Percentiles rank a stretch among this genome's conserved stretches.
These are phyloP conservation scores for Gloeophyllum trabeum DNA, from an alignment of 768 basidiomycete species.

Conservation along the genomic window DNA sequence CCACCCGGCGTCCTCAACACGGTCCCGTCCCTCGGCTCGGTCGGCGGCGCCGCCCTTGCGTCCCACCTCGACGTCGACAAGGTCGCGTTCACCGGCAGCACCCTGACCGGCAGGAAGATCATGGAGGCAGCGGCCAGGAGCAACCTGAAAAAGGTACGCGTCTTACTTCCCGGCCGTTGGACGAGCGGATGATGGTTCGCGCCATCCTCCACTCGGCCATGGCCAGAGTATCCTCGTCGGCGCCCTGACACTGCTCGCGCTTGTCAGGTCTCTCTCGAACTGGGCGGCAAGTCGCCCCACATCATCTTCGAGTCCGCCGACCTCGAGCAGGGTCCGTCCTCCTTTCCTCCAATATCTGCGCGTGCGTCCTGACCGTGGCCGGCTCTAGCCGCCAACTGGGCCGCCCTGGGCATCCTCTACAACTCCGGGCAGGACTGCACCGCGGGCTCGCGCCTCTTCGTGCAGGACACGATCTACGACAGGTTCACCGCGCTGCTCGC, in stretches of 20 bases:
- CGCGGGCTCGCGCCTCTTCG: conserved; percentile 83
- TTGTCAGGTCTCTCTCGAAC: conserved; percentile 72
- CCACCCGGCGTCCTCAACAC: conserved; percentile 90
- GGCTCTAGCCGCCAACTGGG: conserved; percentile 67
- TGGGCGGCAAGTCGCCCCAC: conserved; percentile 89
- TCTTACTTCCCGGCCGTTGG: neutral
- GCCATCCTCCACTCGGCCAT: neutral
- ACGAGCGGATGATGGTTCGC: neutral
- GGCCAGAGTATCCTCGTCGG: too few species aligned
- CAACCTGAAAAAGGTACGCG: conserved; percentile 79
- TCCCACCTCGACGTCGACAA: conserved; percentile 84
- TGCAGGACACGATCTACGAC: conserved; percentile 82
- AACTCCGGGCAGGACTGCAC: conserved; percentile 92
- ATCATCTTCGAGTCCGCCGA: conserved; percentile 88
- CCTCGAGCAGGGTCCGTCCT: conserved; percentile 64
- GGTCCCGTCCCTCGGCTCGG: conserved; percentile 68
- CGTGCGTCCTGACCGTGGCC: neutral
- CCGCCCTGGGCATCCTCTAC: conserved; percentile 76
- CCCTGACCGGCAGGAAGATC: conserved; percentile 79
- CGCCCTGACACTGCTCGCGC: neutral
- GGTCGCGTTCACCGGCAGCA: conserved; percentile 92
- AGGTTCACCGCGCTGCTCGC: conserved; percentile 63
- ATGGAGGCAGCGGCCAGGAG: conserved; percentile 88
- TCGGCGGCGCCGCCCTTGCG: conserved; percentile 80
- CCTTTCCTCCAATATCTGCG: neutral